Percentiles rank a stretch among this genome's conserved stretches.
These are phyloP conservation scores for Hagleromyces aurorensis DNA, from an alignment of 805 yeast genomes.

Conservation along the genomic window DNA sequence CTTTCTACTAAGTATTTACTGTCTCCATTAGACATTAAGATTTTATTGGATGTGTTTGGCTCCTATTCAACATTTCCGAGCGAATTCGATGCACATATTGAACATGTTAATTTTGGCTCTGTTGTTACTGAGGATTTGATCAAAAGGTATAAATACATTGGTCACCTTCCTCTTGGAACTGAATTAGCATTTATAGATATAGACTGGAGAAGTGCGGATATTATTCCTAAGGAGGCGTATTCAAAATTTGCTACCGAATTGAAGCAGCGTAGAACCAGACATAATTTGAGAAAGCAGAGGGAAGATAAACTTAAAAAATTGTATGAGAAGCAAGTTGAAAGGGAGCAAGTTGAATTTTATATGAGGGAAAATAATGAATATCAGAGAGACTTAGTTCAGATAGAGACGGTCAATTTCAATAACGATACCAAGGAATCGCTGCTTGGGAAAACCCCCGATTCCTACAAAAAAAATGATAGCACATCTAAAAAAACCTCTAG, in stretches of 20 bases:
- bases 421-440: neutral
- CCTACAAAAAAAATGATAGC: constrained; percentile 2
- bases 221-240: constrained; percentile 38
- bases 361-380: constrained; percentile 46
- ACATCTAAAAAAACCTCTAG: no score
- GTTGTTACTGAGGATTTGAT: constrained; percentile 51
- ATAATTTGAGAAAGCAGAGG: constrained; percentile 40
- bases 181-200: constrained; percentile 78
- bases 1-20: constrained; percentile 59
- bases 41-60: constrained; percentile 55
- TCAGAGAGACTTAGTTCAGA: constrained; percentile 5
- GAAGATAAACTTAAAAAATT: constrained; percentile 55
- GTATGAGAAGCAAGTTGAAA: constrained; percentile 52
- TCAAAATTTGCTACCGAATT: constrained; percentile 47
- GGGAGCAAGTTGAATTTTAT: constrained; percentile 50
- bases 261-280: constrained; percentile 44
- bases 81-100: constrained; percentile 51
- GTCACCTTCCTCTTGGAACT: constrained; percentile 81
- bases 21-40: constrained; percentile 72
- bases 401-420: neutral
- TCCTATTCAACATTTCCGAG: constrained; percentile 63
- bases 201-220: constrained; percentile 56
- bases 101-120: constrained; percentile 60
- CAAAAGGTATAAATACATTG: constrained; percentile 61
- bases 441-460: neutral